A percentile compares a stretch with the other conserved stretches of the same genome.
Conservation (phyloP, 2,329 filamentous ascomycete genomes). For the Cucurbitaria berberidis region DNA sequence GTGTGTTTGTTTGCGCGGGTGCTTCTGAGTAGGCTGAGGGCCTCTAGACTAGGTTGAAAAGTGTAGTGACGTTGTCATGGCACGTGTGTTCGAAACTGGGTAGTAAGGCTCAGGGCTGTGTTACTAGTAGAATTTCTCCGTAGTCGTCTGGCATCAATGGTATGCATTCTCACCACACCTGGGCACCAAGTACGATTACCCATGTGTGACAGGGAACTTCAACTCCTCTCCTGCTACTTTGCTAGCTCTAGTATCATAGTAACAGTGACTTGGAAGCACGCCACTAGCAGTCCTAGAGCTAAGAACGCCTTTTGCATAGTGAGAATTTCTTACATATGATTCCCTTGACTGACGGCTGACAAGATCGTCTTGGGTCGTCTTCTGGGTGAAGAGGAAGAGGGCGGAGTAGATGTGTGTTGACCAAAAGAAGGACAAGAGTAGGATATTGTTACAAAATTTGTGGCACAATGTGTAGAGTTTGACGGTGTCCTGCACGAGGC, state of each 20-base stretch:
- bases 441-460: constrained; percentile 56
- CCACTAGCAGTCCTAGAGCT: too few relatives aligned
- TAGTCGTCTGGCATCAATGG: neutral
- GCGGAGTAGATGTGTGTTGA: constrained; percentile 62
- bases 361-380: constrained; percentile 58
- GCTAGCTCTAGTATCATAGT: too few relatives aligned
- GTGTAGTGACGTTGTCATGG: neutral
- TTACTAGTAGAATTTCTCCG: neutral
- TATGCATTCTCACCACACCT: neutral
- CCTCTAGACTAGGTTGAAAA: neutral
- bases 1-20: constrained; percentile 5
- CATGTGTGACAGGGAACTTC: neutral
- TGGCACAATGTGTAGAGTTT: constrained; percentile 63
- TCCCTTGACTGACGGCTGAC: neutral
- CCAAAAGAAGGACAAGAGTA: constrained; percentile 44
- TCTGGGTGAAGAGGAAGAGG: constrained; percentile 64
- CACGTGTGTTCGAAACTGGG: neutral
- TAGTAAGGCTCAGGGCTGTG: neutral
- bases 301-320: neutral
- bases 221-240: neutral
- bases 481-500: constrained; percentile 51
- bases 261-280: neutral
- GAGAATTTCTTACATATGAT: neutral
- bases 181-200: too few relatives aligned
- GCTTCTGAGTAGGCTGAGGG: neutral